phyloP scores from a whole-genome alignment of 1,139 yeast genomes.

The Candida anutae region DNA sequence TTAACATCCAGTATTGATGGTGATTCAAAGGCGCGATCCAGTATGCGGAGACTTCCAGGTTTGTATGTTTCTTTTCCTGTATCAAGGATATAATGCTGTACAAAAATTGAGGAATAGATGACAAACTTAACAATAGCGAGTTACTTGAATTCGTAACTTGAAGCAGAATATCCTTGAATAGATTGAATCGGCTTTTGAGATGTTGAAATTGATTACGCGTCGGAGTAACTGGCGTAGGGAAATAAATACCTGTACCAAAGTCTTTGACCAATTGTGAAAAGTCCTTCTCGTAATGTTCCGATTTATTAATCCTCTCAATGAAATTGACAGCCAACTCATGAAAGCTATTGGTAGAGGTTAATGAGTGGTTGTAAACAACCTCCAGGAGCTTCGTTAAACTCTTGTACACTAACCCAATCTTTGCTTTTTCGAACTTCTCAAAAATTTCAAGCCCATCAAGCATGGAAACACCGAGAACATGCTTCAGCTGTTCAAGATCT shows the following conservation, averaged over 20 bases:
- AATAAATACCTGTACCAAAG: slow-evolving; percentile 34
- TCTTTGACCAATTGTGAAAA: slow-evolving; percentile 16
- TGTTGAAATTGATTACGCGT: slow-evolving; percentile 31
- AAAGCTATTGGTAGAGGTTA: slow-evolving; percentile 20
- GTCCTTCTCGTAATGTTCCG: slow-evolving; percentile 22
- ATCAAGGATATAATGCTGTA: slow-evolving; percentile 16
- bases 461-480: slow-evolving; percentile 24
- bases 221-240: slow-evolving; percentile 28
- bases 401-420: slow-evolving; percentile 27
- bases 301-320: slow-evolving; percentile 17
- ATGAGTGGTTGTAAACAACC: slow-evolving; percentile 21
- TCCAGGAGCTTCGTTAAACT: slow-evolving; percentile 32
- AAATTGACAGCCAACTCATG: slow-evolving; percentile 21
- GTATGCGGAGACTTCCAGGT: slow-evolving; percentile 2
- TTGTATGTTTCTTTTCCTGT: slow-evolving; percentile 10
- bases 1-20: slow-evolving; percentile 27
- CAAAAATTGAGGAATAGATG: slow-evolving; percentile 30
- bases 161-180: slow-evolving; percentile 36
- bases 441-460: slow-evolving; percentile 15
- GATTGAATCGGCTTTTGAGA: slow-evolving; percentile 30
- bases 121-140: slow-evolving; percentile 16
- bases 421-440: slow-evolving; percentile 30
- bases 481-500: slow-evolving; percentile 25
- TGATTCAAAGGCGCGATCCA: slow-evolving; percentile 31
- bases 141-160: slow-evolving; percentile 20